phyloP scores from a whole-genome alignment of 1,284 basidiomycete genomes.

The Ceratobasidium sp. region DNA sequence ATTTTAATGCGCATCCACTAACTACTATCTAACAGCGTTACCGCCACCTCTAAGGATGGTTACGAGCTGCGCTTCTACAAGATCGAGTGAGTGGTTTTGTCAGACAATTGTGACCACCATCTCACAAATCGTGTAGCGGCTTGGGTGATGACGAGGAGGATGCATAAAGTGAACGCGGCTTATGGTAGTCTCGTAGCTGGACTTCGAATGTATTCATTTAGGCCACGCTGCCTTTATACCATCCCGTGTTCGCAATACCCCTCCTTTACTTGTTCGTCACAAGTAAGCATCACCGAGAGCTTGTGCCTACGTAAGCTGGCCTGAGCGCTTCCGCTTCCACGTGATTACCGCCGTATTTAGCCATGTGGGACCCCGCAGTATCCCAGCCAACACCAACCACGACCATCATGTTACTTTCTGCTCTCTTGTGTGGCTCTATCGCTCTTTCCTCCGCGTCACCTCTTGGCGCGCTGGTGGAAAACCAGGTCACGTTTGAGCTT shows the following conservation, averaged over 20 bases:
- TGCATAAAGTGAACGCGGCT: constrained; percentile 12
- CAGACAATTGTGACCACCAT: background rate
- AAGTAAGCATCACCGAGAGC: background rate
- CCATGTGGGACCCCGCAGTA: constrained; percentile 14
- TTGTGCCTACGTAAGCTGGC: too few species aligned
- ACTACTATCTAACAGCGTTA: constrained; percentile 70
- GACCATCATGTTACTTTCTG: constrained; percentile 27
- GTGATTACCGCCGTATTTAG: constrained; percentile 18
- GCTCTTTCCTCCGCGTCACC: constrained; percentile 42
- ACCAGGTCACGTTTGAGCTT: constrained; percentile 31
- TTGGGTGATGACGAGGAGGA: constrained; percentile 46
- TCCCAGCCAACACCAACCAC: constrained; percentile 12
- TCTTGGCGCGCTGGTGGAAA: constrained; percentile 25
- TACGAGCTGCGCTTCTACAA: constrained; percentile 96
- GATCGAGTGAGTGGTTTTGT: constrained; percentile 75
- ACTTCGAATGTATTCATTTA: constrained; percentile 38
- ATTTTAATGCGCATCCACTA: constrained; percentile 47
- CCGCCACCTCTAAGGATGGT: constrained; percentile 88
- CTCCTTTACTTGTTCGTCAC: background rate
- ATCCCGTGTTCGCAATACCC: constrained; percentile 26
- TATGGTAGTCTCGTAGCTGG: constrained; percentile 13
- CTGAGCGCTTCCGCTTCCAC: constrained; percentile 7
- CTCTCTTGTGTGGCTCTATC: constrained; percentile 45
- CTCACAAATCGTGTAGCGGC: constrained; percentile 24
- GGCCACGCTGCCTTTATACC: constrained; percentile 20